Evolutionary conservation across 768 basidiomycete species (phyloP).

Genomic region (Leccinum variicolor): DNA sequence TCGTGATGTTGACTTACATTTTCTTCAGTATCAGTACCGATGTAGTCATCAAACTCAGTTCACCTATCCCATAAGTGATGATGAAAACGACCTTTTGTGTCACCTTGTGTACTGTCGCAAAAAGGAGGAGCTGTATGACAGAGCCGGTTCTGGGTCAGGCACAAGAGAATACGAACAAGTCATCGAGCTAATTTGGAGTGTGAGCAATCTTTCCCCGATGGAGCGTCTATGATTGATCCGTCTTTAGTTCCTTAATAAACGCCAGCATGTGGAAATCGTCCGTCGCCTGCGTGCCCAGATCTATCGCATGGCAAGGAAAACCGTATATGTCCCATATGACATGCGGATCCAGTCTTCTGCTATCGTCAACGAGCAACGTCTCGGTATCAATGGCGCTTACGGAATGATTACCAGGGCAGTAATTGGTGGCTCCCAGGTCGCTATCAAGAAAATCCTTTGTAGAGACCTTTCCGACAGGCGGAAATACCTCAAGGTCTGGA

Average conservation of each 20-base stretch:
- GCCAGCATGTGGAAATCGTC: not conserved
- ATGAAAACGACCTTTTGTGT: constrained; percentile 15
- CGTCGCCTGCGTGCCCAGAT: constrained; percentile 19
- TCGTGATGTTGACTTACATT: not conserved
- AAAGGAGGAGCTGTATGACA: constrained; percentile 11
- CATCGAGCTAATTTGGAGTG: constrained; percentile 25
- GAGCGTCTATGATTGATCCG: not conserved
- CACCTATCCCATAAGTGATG: constrained; percentile 4
- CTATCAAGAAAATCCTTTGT: constrained; percentile 23
- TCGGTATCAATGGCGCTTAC: constrained; percentile 14
- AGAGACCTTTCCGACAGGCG: not conserved
- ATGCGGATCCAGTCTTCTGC: constrained; percentile 8
- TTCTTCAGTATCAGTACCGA: not conserved
- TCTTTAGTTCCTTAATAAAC: constrained; percentile 12
- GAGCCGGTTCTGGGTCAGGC: not conserved
- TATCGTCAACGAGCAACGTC: not conserved
- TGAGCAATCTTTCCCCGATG: constrained; percentile 1
- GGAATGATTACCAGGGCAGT: constrained; percentile 19
- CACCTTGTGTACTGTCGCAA: constrained; percentile 19
- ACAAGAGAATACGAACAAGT: constrained; percentile 14
- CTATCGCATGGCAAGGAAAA: constrained; percentile 30
- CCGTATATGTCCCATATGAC: constrained; percentile 18
- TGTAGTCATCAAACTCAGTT: constrained; percentile 14
- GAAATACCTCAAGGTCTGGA: constrained; percentile 14
- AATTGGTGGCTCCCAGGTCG: constrained; percentile 14